Evolutionary conservation across 2,329 filamentous ascomycete genomes (phyloP).

Genomic region (Neobulgaria alba): DNA sequence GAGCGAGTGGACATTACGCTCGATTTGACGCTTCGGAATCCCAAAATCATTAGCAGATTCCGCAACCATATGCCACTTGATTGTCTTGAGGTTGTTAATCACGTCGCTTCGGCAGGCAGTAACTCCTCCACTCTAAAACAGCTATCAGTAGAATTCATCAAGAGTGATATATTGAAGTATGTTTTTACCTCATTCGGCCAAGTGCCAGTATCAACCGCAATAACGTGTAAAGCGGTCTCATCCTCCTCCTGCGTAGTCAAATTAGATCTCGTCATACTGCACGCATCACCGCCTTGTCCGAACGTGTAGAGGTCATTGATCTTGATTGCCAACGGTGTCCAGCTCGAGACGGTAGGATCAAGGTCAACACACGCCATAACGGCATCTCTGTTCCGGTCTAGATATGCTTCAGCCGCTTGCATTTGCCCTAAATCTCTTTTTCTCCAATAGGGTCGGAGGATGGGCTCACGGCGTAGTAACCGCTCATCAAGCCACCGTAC

Average conservation of each 20-base stretch:
- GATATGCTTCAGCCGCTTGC: conserved; percentile 33
- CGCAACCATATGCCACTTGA: conserved; percentile 42
- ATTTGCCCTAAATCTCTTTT: conserved; percentile 33
- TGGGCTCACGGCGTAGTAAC: conserved; percentile 34
- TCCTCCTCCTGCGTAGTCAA: conserved; percentile 37
- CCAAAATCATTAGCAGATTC: conserved; percentile 45
- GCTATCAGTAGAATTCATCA: no score
- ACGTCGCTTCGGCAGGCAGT: conserved; percentile 42
- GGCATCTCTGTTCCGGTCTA: conserved; percentile 29
- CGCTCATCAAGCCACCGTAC: conserved; percentile 40
- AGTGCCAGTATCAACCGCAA: conserved; percentile 29
- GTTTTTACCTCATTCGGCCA: conserved; percentile 29
- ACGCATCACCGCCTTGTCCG: conserved; percentile 31
- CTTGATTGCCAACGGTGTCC: conserved; percentile 31
- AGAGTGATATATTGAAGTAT: no score
- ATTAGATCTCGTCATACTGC: conserved; percentile 30
- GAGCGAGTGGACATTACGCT: conserved; percentile 37
- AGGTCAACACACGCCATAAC: conserved; percentile 29
- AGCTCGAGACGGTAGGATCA: conserved; percentile 27
- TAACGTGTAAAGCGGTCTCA: conserved; percentile 33
- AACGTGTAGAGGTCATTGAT: conserved; percentile 31
- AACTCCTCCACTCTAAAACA: conserved; percentile 40
- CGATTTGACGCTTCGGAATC: conserved; percentile 28
- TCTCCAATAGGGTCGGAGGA: conserved; percentile 33
- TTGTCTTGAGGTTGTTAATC: conserved; percentile 39